Evolutionary conservation across 495 filamentous ascomycete species (phyloP), one percentile per base, ranked within the genome.

Genomic region (Amniculicola lignicola): DNA sequence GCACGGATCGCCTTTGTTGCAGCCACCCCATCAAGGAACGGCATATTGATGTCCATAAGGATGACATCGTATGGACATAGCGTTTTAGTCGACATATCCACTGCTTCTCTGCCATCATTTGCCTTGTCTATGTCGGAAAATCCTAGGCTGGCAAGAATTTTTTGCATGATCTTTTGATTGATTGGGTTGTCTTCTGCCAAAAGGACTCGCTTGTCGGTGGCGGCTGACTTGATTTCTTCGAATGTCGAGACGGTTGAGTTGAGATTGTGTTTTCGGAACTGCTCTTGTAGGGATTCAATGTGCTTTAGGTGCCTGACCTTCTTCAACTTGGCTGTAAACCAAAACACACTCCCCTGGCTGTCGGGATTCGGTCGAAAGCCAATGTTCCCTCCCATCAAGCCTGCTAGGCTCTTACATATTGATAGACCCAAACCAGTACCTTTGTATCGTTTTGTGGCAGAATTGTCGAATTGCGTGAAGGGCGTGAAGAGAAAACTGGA

Each of bases 101-200:
- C 79, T 0, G 82, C 82, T 61, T 83, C 76, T 7, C 70, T 66
- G 1, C 82, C 82, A 64, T 86, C 74, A 56, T 72, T 72, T 2
- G 77, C 82, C 2, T 77, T 67, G 39, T 80, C 78, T 4, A 82
- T 61, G 10, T 76, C 69, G 21, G 69, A 66, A 56, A 85, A 83
- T 0, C 79, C 80, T 5, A 84, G 64, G 4, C 70, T 72, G 0
- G 72, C 72, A 1, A 86, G 68, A 47, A 82, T 71, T 53, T 82
- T 80, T 9, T 82, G 39, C 77, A 84, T 80, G 43, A 86, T 77
- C 36, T 77, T 82, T 44, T 82, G 81, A 54, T 86, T 86, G 58
- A 86, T 80, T 16, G 78, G 19, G 44, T 63, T 63, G 33, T 63
- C 61, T 41, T 63, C 61, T 12, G 56, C 61, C 9, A 63, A 29